Evolutionary conservation across 2,329 filamentous ascomycete genomes (phyloP), one percentile per base, ranked within the genome.

Genomic region (Fusarium sp.): DNA sequence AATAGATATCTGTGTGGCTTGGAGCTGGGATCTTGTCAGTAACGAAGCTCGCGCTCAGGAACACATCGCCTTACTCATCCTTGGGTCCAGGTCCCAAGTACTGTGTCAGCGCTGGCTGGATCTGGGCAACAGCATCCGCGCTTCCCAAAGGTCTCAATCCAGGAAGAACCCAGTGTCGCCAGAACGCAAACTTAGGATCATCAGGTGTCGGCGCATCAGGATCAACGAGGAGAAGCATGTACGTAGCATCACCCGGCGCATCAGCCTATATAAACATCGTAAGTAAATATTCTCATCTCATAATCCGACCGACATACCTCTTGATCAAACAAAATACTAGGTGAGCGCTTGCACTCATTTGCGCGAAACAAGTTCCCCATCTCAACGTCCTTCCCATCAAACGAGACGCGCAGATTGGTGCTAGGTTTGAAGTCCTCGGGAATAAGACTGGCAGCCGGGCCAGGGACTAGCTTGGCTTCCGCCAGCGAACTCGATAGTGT

Each of bases 181-280:
- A 88, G 71, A 85, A 87, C 0, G 85, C 83, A 71, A 86, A 87
- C 71, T 85, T 87, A 8, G 84, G 85, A 53, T 88, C 83, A 38
- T 85, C 83, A 0, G 86, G 86, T 0, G 85, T 87, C 0, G 86
- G 86, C 22, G 86, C 86, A 63, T 88, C 86, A 0, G 86, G 85
- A 59, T 88, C 86, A 24, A 87, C 79, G 43, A 88, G 79, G 67
- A 88, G 77, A 53, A 87, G 77, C 38, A 82, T 80, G 75, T 85
- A 88, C 2, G 78, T 79, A 1, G 77, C 70, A 29, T 73, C 75
- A 11, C 73, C 64, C 1, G 74, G 63, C 4, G 73, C 73, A n/a
- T 73, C 76, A 8, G 63, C 30, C 74, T 80, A 25, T 5, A 47
- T 3, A 5, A 14, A 30, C 8, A 62, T 47, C 15, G 34, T 40